Evolutionary conservation across 2,329 filamentous ascomycete species (phyloP), one percentile per base, ranked within the genome.

Genomic region (Fusarium penzigii): DNA sequence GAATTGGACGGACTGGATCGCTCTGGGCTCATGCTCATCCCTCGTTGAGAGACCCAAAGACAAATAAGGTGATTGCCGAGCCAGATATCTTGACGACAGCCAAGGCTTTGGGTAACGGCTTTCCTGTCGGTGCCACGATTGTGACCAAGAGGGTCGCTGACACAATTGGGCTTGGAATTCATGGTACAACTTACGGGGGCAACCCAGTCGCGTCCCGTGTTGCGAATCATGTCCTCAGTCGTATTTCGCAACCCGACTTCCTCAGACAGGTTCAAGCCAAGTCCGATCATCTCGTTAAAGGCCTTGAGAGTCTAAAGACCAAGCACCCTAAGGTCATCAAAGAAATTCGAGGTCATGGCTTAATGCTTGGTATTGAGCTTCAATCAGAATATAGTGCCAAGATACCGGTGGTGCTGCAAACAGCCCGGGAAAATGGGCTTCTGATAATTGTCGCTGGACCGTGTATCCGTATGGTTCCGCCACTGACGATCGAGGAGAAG

Each of bases 21-120:
- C 47, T 49, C 11, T 49, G 47, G 47, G 47, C 47, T 5, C 47
- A 49, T 44, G 47, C 47, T n/a, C 41, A 49, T 40, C 16, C 47
- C 39, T 39, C 34, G 4, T 34, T 44, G 41, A 44, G 47, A 44
- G 47, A 44, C 6, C 17, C 41, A 20, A 44, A 42, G 46, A 48
- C 41, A 41, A 39, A 32, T 17, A 49, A 49, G n/a, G 47, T 49
- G 8, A 25, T 44, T 32, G 47, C 42, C 9, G 47, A 49, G 25
- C 47, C 47, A 3, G 47, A 49, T 32, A 49, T 49, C 3, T 25
- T 49, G 16, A 49, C 47, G 14, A 44, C 47, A 1, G 47, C 47
- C 36, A 49, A 49, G 32, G 47, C 41, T 8, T 20, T 49, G 20
- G 47, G 47, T 6, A 49, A 49, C 13, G 47, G 47, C 6, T 49